Percentiles rank a stretch among this genome's conserved stretches.
phyloP scores from a whole-genome alignment of 163 green algal species.

The Picocystis sp. region DNA sequence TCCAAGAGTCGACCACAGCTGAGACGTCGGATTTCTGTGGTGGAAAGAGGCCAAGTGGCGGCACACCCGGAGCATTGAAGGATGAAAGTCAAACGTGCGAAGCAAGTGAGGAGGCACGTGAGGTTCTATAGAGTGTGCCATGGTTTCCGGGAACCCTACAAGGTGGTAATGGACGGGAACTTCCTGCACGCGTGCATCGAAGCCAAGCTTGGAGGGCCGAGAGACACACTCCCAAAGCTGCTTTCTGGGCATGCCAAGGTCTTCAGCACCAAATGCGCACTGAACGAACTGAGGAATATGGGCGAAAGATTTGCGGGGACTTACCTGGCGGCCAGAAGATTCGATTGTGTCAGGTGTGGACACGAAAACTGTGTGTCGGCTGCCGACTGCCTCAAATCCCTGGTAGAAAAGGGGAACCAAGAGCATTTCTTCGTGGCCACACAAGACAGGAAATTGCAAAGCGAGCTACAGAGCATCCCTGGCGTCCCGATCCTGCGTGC shows the following conservation, averaged over 20 bases:
- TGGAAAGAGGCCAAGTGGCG: too few species aligned
- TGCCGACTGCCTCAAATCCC: slow-evolving; percentile 13
- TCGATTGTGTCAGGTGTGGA: slow-evolving; percentile 4
- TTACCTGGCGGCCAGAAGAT: too few species aligned
- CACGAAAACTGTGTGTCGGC: slow-evolving; percentile 11
- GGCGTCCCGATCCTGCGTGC: background rate
- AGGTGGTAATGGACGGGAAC: slow-evolving; percentile 16
- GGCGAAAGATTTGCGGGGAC: too few species aligned
- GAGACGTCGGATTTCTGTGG: too few species aligned
- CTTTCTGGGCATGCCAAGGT: too few species aligned
- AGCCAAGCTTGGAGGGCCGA: too few species aligned
- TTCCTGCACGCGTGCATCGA: slow-evolving; percentile 4
- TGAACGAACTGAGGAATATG: too few species aligned
- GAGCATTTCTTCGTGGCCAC: slow-evolving; percentile 27
- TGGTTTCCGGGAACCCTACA: slow-evolving; percentile 24
- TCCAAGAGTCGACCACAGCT: too few species aligned
- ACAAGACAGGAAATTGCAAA: slow-evolving; percentile 12
- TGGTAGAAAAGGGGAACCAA: slow-evolving; percentile 15
- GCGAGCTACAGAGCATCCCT: slow-evolving; percentile 12
- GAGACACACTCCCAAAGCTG: too few species aligned
- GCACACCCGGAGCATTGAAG: background rate
- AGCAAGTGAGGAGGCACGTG: slow-evolving; percentile 16
- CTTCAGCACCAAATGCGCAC: too few species aligned
- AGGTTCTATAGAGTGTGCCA: slow-evolving; percentile 21
- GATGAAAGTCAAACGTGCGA: slow-evolving; percentile 26